These are phyloP conservation scores for Hypseocharis bilobata DNA, from an alignment of 441 rosid species.

Conservation along the genomic window DNA sequence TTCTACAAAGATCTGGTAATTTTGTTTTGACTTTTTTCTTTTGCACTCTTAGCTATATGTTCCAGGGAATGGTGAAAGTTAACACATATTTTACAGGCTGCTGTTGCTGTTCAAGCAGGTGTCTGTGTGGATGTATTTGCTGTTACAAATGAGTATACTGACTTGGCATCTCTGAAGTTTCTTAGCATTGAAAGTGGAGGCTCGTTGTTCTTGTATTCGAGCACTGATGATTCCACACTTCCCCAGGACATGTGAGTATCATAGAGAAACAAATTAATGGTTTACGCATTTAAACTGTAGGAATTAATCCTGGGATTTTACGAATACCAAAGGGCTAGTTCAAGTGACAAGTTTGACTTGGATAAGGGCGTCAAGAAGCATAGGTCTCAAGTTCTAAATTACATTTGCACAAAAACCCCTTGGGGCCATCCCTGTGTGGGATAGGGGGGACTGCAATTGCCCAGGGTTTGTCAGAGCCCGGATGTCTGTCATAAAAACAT, in stretches of 20 bases:
- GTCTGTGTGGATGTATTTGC: constrained; percentile 89
- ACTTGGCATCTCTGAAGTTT: constrained; percentile 91
- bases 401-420: background rate
- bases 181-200: constrained; percentile 98
- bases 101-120: constrained; percentile 95
- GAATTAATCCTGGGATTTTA: background rate
- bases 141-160: constrained; percentile 92
- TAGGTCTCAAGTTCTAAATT: background rate
- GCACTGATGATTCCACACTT: constrained; percentile 90
- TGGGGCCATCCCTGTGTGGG: background rate
- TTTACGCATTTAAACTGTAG: background rate
- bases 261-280: background rate
- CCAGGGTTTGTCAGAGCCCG: background rate
- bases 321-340: background rate
- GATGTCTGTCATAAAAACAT: too few species aligned
- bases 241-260: constrained; percentile 95
- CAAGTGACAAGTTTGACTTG: background rate
- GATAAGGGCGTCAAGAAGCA: background rate
- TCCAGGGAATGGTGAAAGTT: constrained; percentile 28
- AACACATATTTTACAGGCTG: constrained; percentile 63
- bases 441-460: background rate
- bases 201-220: constrained; percentile 70
- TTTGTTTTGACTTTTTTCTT: constrained; percentile 20
- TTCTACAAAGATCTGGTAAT: constrained; percentile 87
- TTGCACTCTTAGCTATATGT: constrained; percentile 11